Evolutionary conservation across 2,329 filamentous ascomycete species (phyloP).

Genomic region (Fusarium anguioides): DNA sequence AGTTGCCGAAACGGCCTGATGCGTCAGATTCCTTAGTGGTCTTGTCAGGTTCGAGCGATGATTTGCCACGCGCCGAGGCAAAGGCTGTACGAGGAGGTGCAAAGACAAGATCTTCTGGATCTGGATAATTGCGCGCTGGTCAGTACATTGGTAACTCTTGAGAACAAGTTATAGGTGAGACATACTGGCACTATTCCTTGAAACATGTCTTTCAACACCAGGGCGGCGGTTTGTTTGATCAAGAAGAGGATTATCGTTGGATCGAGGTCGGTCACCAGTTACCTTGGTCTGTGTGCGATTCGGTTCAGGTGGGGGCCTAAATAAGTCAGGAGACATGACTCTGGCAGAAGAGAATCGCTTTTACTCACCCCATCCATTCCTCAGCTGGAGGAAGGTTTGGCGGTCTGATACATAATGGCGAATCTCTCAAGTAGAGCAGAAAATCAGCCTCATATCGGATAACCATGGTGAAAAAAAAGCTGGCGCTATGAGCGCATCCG

Average conservation of each 20-base stretch:
- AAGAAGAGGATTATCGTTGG: conserved; percentile 57
- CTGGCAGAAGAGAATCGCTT: conserved; percentile 7
- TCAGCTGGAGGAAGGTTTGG: conserved; percentile 82
- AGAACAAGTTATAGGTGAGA: conserved; percentile 25
- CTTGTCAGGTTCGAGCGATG: conserved; percentile 65
- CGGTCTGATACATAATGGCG: conserved; percentile 85
- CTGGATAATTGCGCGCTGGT: conserved; percentile 51
- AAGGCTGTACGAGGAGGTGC: conserved; percentile 87
- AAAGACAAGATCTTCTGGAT: conserved; percentile 84
- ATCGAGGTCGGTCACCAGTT: conserved; percentile 57
- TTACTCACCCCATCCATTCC: conserved; percentile 93
- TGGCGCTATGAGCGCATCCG: conserved; percentile 54
- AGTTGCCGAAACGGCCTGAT: conserved; percentile 67
- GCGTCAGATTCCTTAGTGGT: conserved; percentile 61
- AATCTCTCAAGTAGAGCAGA: conserved; percentile 80
- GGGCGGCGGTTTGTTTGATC: conserved; percentile 65
- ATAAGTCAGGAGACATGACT: conserved; percentile 38
- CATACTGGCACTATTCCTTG: conserved; percentile 69
- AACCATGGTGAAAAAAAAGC: conserved; percentile 56
- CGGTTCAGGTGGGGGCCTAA: conserved; percentile 59
- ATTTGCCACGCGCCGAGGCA: conserved; percentile 74
- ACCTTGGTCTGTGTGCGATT: conserved; percentile 59
- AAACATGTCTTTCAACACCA: conserved; percentile 63
- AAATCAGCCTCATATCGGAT: conserved; percentile 80
- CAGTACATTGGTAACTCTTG: conserved; percentile 14